Evolutionary conservation across 108 stramenopile species (phyloP), one percentile per base, ranked within the genome.

Genomic region (Cyclotella cryptica): DNA sequence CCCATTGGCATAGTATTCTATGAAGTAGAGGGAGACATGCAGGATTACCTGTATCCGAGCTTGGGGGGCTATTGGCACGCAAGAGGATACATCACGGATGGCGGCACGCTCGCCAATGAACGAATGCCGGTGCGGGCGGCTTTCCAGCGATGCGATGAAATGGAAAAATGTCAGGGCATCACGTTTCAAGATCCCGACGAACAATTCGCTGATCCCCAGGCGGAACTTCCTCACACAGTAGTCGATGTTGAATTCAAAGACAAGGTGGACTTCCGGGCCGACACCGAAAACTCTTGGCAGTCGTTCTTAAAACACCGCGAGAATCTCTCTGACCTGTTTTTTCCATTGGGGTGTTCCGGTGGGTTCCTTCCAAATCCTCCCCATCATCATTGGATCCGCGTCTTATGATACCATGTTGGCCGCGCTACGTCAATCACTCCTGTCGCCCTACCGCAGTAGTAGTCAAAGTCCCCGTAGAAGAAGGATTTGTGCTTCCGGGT

Each of bases 181-280:
- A 58, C 55, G 22, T 58, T 58, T 26, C 6, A 24, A 24, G 55
- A 58, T 26, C 26, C 22, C 22, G 24, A 58, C 1, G 3, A 58
- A 24, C 1, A 26, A 24, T 58, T 58, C 24, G 19, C 26, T 3
- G 24, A 58, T 26, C 55, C 55, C 4, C 19, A 27, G 2, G 19
- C 10, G 1, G 24, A 21, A 58, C 1, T 27, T 14, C 13, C 55
- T 3, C 2, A 21, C 12, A 28, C 3, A 27, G 21, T 26, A 17
- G 55, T 58, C 24, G 15, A 49, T 49, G 24, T 58, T 21, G 55
- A 58, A 58, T 58, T 58, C 55, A 58, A 58, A 28, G 55, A 58
- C 55, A 58, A 58, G 26, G 19, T 26, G 0, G 24, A 1, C 13
- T 58, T 58, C 24, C 5, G 26, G 22, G 9, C 24, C 12, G 47